Evolutionary conservation across 805 yeast genomes (phyloP).

Genomic region (Wickerhamiella occidentalis): DNA sequence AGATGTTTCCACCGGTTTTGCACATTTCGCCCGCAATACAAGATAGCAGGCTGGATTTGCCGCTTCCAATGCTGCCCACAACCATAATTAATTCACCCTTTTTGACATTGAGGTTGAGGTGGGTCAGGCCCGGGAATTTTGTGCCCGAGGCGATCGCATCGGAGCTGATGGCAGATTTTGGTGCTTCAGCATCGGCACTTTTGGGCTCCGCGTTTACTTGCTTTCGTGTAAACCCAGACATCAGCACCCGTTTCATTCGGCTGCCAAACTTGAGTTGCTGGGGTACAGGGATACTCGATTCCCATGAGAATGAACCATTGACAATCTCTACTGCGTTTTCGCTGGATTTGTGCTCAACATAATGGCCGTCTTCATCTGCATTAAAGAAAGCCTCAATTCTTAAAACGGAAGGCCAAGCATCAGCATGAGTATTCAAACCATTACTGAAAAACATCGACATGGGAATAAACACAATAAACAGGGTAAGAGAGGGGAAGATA

Average conservation of each 20-base stretch:
- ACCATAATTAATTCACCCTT: slow-evolving; percentile 63
- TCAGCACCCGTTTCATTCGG: not conserved
- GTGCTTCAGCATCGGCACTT: no score
- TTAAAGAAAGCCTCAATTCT: slow-evolving; percentile 20
- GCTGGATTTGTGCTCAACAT: slow-evolving; percentile 24
- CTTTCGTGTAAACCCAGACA: not conserved
- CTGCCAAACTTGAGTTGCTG: not conserved
- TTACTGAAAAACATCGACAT: slow-evolving; percentile 48
- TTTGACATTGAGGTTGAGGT: slow-evolving; percentile 42
- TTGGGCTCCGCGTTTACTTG: not conserved
- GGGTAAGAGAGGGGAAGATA: slow-evolving; percentile 57
- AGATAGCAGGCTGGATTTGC: slow-evolving; percentile 60
- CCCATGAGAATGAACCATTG: slow-evolving; percentile 61
- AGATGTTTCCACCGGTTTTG: slow-evolving; percentile 39
- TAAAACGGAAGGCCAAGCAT: slow-evolving; percentile 28
- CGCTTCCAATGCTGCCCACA: slow-evolving; percentile 77
- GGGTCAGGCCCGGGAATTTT: slow-evolving; percentile 33
- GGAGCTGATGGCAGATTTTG: no score
- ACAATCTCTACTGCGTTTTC: slow-evolving; percentile 37
- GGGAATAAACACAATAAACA: slow-evolving; percentile 61
- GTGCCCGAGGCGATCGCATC: slow-evolving; percentile 22
- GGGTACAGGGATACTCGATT: slow-evolving; percentile 19
- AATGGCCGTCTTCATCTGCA: slow-evolving; percentile 31
- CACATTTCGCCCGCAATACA: slow-evolving; percentile 67
- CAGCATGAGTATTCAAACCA: slow-evolving; percentile 33